Evolutionary conservation across 371 early-diverging fungal genomes (phyloP).

Genomic region (Saksenaea oblongispora): DNA sequence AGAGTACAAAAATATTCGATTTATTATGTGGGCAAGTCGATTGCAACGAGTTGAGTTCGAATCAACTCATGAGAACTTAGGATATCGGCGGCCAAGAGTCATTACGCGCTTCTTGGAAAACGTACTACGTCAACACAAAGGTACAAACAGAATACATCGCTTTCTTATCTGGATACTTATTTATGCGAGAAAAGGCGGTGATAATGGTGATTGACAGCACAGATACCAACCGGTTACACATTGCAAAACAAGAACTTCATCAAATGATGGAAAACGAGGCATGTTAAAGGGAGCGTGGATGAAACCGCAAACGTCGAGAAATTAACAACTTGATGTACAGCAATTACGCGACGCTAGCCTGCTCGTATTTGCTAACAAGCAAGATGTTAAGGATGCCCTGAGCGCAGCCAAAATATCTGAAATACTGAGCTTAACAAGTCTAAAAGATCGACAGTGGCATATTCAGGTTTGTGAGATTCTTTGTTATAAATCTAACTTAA

Average conservation of each 20-base stretch:
- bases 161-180: background rate
- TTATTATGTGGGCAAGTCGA: constrained; percentile 71
- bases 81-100: constrained; percentile 80
- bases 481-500: background rate
- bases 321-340: constrained; percentile 21
- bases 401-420: constrained; percentile 72
- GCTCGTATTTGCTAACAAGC: constrained; percentile 75
- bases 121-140: constrained; percentile 72
- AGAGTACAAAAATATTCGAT: constrained; percentile 72
- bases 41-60: background rate
- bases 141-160: constrained; percentile 16
- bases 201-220: constrained; percentile 81
- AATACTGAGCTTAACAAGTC: constrained; percentile 58
- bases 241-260: constrained; percentile 67
- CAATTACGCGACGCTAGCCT: constrained; percentile 62
- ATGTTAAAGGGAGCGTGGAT: constrained; percentile 11
- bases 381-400: constrained; percentile 69
- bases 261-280: constrained; percentile 79
- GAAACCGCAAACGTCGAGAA: background rate
- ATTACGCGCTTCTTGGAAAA: constrained; percentile 70
- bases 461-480: constrained; percentile 54
- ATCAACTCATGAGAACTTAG: constrained; percentile 19
- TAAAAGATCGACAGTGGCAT: constrained; percentile 77
- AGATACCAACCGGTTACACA: constrained; percentile 64
- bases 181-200: constrained; percentile 49